phyloP scores from a whole-genome alignment of 441 rosid species.

The Sinapis alba region DNA sequence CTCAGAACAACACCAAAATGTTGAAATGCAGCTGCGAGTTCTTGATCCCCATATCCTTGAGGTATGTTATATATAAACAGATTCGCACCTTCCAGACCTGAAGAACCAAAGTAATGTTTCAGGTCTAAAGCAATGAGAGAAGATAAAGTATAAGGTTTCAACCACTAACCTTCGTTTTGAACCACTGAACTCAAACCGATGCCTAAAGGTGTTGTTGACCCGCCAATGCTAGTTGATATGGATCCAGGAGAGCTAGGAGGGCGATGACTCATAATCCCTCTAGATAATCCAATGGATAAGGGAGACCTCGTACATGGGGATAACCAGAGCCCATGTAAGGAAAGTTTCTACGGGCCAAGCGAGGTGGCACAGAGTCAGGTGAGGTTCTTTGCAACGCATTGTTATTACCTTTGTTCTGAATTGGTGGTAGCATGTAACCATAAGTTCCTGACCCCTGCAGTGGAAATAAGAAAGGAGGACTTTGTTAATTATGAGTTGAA shows the following conservation, averaged over 20 bases:
- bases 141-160: neutral
- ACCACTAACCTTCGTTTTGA: slow-evolving; percentile 80
- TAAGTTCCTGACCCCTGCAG: slow-evolving; percentile 61
- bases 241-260: slow-evolving; percentile 65
- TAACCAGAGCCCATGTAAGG: slow-evolving; percentile 73
- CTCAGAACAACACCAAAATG: too few species aligned
- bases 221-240: slow-evolving; percentile 31
- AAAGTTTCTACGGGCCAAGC: slow-evolving; percentile 68
- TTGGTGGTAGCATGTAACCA: slow-evolving; percentile 80
- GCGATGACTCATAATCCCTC: slow-evolving; percentile 68
- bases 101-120: slow-evolving; percentile 29
- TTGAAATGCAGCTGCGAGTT: too few species aligned
- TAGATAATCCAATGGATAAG: slow-evolving; percentile 73
- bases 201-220: slow-evolving; percentile 56
- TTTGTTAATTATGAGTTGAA: too few species aligned
- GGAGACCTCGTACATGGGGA: slow-evolving; percentile 69
- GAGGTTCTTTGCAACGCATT: slow-evolving; percentile 50
- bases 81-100: too few species aligned
- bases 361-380: slow-evolving; percentile 51
- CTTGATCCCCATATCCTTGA: too few species aligned
- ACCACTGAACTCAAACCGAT: slow-evolving; percentile 64
- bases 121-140: slow-evolving; percentile 12
- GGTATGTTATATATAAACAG: too few species aligned
- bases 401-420: slow-evolving; percentile 71
- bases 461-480: neutral